phyloP scores from a whole-genome alignment of 1,284 basidiomycete genomes.

The Volvariella volvacea region DNA sequence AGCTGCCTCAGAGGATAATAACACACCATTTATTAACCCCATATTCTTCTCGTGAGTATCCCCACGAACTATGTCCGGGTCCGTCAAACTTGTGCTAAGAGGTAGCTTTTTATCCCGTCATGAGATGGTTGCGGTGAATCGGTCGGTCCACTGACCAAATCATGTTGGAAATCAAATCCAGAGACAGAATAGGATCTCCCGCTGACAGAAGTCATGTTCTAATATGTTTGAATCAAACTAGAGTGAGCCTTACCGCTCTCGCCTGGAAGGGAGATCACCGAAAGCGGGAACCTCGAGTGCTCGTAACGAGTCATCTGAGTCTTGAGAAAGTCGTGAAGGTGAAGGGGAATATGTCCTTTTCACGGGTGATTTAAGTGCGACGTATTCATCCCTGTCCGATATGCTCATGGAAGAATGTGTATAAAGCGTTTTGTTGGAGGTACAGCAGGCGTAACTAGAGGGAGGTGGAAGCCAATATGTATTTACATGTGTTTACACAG shows the following conservation, averaged over 20 bases:
- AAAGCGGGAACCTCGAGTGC: constrained; percentile 71
- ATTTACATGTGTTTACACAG: not conserved
- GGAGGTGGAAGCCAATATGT: not conserved
- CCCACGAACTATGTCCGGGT: constrained; percentile 43
- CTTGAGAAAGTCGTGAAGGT: constrained; percentile 45
- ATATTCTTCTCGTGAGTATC: constrained; percentile 63
- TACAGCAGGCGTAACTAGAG: no score
- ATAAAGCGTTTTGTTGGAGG: no score
- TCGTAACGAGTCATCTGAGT: constrained; percentile 69
- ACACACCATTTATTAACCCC: constrained; percentile 69
- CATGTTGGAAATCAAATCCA: constrained; percentile 73
- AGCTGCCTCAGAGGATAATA: constrained; percentile 1
- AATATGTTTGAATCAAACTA: not conserved
- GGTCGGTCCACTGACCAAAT: constrained; percentile 34
- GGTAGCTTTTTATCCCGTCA: constrained; percentile 39
- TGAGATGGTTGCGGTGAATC: not conserved
- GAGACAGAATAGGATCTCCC: constrained; percentile 64
- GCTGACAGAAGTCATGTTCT: constrained; percentile 19
- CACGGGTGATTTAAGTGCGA: constrained; percentile 33
- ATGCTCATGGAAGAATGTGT: constrained; percentile 14
- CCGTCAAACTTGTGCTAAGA: constrained; percentile 66
- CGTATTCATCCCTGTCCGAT: constrained; percentile 28
- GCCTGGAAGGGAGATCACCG: constrained; percentile 25
- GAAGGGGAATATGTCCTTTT: constrained; percentile 27
- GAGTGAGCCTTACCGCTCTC: constrained; percentile 19